Evolutionary conservation across 371 early-diverging fungal species (phyloP).

Genomic region (Apophysomyces elegans): DNA sequence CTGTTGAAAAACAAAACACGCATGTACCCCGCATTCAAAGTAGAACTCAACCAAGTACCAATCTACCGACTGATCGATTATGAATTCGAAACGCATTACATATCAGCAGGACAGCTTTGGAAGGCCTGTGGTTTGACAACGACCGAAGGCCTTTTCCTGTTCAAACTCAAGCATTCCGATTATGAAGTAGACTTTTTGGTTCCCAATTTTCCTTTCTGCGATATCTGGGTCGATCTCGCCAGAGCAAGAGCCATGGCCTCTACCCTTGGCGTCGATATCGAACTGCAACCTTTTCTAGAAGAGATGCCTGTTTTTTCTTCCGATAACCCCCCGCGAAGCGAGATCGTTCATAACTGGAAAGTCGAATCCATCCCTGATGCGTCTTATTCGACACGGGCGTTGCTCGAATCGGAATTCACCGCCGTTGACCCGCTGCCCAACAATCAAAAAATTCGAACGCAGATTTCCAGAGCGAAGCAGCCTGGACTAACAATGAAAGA

Average conservation of each 20-base stretch:
- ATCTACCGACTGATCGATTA: conserved; percentile 46
- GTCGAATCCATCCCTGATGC: conserved; percentile 39
- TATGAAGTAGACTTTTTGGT: conserved; percentile 48
- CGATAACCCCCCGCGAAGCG: conserved; percentile 36
- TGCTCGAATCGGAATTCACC: conserved; percentile 37
- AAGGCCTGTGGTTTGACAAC: conserved; percentile 45
- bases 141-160: conserved; percentile 49
- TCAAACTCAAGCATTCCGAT: conserved; percentile 33
- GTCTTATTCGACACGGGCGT: conserved; percentile 46
- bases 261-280: conserved; percentile 32
- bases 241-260: conserved; percentile 39
- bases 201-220: conserved; percentile 45
- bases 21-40: conserved; percentile 44
- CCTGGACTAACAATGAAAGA: conserved; percentile 46
- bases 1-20: conserved; percentile 25
- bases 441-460: conserved; percentile 41
- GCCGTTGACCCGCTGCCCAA: conserved; percentile 14
- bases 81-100: conserved; percentile 36
- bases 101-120: conserved; percentile 49
- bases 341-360: conserved; percentile 53
- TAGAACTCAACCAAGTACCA: conserved; percentile 32
- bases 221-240: conserved; percentile 44
- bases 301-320: conserved; percentile 23
- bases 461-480: conserved; percentile 35
- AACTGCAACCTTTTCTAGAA: conserved; percentile 25